Conservation (phyloP, 2,329 filamentous ascomycete genomes). For the Tetracladium maxilliforme region DNA sequence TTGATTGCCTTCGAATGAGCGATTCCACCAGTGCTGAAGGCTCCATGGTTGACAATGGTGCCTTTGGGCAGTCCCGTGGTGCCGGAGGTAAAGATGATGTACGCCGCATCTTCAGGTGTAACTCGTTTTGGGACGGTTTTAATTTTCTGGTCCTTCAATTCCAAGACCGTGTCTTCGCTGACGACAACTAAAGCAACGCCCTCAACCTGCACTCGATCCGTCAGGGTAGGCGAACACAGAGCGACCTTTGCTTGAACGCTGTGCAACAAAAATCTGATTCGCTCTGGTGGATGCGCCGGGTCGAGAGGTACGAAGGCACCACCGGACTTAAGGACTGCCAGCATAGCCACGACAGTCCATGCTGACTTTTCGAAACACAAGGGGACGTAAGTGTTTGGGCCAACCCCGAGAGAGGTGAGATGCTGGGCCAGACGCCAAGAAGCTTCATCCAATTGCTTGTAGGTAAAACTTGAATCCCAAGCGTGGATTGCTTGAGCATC, state of each 20-base stretch:
- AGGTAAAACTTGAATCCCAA: too few relatives aligned
- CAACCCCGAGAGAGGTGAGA: conserved; percentile 5
- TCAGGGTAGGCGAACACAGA: too few relatives aligned
- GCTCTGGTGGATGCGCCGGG: conserved; percentile 7
- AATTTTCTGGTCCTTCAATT: too few relatives aligned
- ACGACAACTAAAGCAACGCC: too few relatives aligned
- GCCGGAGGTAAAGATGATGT: conserved; percentile 1
- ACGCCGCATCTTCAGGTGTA: conserved; percentile 6
- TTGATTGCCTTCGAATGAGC: conserved; percentile 3
- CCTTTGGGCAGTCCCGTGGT: neutral
- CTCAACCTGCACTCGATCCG: too few relatives aligned
- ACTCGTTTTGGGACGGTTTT: too few relatives aligned
- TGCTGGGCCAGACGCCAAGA: conserved; percentile 3
- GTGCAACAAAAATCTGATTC: too few relatives aligned
- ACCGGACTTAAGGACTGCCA: conserved; percentile 8
- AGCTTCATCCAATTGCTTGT: too few relatives aligned
- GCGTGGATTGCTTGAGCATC: too few relatives aligned
- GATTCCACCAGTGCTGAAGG: conserved; percentile 3
- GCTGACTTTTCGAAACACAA: conserved; percentile 9
- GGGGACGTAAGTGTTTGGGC: conserved; percentile 5
- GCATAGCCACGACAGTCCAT: conserved; percentile 7
- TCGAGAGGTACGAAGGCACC: conserved; percentile 11
- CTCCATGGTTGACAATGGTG: neutral
- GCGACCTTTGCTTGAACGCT: too few relatives aligned
- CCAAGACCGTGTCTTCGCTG: too few relatives aligned